Percentiles rank a stretch among this genome's conserved stretches.
These are phyloP conservation scores for Scheffersomyces ergatensis DNA, from an alignment of 805 yeast species.

Conservation along the genomic window DNA sequence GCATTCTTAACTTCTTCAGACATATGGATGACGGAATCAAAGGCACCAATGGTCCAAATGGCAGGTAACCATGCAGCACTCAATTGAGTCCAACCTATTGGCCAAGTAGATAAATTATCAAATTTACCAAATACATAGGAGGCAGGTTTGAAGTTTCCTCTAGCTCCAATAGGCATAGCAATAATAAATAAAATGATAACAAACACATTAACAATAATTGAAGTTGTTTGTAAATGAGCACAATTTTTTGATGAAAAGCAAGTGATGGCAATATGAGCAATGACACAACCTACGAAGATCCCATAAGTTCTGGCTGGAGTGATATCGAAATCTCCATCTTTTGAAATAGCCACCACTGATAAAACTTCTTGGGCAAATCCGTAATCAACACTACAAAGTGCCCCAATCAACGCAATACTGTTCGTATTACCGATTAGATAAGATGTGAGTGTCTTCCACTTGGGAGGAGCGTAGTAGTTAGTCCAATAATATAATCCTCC, in stretches of 20 bases:
- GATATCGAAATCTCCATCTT: constrained; percentile 25
- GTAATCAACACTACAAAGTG: constrained; percentile 26
- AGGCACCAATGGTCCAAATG: constrained; percentile 34
- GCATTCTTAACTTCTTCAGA: constrained; percentile 27
- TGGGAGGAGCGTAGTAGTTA: constrained; percentile 26
- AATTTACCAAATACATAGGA: constrained; percentile 53
- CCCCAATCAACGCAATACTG: constrained; percentile 30
- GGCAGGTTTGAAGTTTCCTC: constrained; percentile 43
- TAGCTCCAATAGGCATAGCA: constrained; percentile 29
- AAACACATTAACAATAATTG: constrained; percentile 19
- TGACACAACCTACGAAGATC: constrained; percentile 27
- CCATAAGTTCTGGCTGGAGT: constrained; percentile 28
- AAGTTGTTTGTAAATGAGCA: constrained; percentile 24
- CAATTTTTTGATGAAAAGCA: constrained; percentile 21
- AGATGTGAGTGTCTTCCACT: constrained; percentile 18
- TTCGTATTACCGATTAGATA: constrained; percentile 27
- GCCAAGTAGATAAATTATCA: constrained; percentile 52
- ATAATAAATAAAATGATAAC: constrained; percentile 22
- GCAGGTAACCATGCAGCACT: constrained; percentile 26
- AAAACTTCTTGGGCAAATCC: constrained; percentile 28
- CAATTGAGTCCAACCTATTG: constrained; percentile 49
- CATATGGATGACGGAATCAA: constrained; percentile 33
- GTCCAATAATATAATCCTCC: constrained; percentile 38
- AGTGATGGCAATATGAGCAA: constrained; percentile 19
- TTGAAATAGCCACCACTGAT: constrained; percentile 24